Conservation (phyloP, 78 protist genomes). For the Monosiga brevicollis region DNA sequence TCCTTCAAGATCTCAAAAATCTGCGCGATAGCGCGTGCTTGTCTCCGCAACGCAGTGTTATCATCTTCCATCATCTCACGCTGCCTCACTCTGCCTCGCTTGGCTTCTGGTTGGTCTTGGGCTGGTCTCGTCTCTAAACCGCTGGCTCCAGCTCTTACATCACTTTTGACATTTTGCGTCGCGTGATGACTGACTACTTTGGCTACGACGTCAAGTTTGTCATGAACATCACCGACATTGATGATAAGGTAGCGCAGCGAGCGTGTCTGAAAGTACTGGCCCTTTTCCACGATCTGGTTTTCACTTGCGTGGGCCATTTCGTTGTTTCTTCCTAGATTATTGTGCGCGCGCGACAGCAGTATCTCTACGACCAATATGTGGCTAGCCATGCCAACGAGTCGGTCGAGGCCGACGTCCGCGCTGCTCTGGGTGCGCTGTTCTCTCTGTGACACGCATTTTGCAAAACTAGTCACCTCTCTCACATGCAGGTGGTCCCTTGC, state of each 20-base stretch:
- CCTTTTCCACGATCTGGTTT: too few species aligned
- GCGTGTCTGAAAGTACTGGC: too few species aligned
- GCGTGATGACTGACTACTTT: conserved; percentile 80
- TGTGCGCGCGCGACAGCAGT: conserved; percentile 51
- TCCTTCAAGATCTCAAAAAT: not conserved
- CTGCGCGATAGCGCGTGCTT: not conserved
- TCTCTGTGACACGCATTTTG: too few species aligned
- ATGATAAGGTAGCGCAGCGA: conserved; percentile 16
- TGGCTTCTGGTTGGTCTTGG: too few species aligned
- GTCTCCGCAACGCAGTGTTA: not conserved
- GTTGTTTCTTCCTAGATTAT: too few species aligned
- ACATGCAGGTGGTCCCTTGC: too few species aligned
- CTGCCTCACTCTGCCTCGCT: not conserved
- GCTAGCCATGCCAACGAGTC: not conserved
- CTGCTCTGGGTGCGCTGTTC: too few species aligned
- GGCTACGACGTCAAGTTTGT: not conserved
- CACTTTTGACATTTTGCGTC: conserved; percentile 85
- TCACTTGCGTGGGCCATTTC: too few species aligned
- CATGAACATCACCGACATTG: conserved; percentile 20
- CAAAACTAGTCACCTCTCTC: too few species aligned
- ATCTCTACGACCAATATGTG: conserved; percentile 28
- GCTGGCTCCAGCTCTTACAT: conserved; percentile 39
- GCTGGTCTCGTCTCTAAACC: not conserved
- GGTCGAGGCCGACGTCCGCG: too few species aligned
- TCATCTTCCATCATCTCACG: not conserved